Conservation (phyloP, 2,329 filamentous ascomycete genomes). For the Trichoderma aggressivum region DNA sequence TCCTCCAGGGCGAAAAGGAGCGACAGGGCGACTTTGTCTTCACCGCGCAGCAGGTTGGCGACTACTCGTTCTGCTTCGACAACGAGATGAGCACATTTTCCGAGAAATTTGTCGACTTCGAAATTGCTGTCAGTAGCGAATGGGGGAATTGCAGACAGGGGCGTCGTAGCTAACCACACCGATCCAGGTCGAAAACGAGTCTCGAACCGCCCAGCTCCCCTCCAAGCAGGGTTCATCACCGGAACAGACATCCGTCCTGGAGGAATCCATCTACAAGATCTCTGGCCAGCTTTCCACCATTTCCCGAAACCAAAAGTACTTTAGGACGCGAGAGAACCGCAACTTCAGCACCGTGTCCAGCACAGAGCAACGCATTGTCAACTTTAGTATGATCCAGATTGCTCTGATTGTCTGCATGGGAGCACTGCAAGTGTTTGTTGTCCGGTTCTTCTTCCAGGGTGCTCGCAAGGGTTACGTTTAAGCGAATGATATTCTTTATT, state of each 20-base stretch:
- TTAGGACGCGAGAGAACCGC: conserved; percentile 96
- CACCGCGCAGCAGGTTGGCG: conserved; percentile 79
- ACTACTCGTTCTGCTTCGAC: conserved; percentile 97
- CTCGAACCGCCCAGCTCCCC: conserved; percentile 69
- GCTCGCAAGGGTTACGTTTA: conserved; percentile 68
- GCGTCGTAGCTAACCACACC: background rate
- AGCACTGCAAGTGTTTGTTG: conserved; percentile 91
- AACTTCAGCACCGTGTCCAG: conserved; percentile 98
- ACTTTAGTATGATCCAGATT: conserved; percentile 93
- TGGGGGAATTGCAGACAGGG: background rate
- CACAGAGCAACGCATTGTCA: conserved; percentile 93
- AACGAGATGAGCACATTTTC: conserved; percentile 98
- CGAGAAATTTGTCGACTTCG: conserved; percentile 97
- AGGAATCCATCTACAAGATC: conserved; percentile 94
- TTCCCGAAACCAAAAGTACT: conserved; percentile 97
- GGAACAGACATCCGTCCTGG: conserved; percentile 83
- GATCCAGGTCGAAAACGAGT: conserved; percentile 82
- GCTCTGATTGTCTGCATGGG: conserved; percentile 93
- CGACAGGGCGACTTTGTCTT: conserved; percentile 98
- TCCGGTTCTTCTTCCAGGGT: conserved; percentile 95
- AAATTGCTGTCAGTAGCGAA: conserved; percentile 65
- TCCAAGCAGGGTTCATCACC: conserved; percentile 83
- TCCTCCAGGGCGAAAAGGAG: conserved; percentile 85
- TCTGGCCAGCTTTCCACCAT: conserved; percentile 92
- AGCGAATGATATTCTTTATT: conserved; percentile 33